Evolutionary conservation across 2,329 filamentous ascomycete genomes (phyloP), one percentile per base, ranked within the genome.

Genomic region (Arthrobotrys conoides): DNA sequence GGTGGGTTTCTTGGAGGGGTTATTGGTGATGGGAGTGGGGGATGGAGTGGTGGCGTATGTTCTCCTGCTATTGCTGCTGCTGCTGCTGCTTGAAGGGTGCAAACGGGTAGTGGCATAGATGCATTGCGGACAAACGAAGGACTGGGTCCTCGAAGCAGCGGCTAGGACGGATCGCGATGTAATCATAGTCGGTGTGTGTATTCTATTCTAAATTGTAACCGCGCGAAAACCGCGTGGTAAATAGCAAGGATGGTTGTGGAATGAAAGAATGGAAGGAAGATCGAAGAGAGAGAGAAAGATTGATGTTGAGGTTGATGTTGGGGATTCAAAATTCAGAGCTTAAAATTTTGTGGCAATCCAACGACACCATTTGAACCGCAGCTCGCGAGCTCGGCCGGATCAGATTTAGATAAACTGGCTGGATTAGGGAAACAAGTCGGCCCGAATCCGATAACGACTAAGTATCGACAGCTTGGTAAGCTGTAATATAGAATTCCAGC

Each of bases 111-210:
- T 63, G 24, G 73, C 73, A 41, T 77, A 77, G 27, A 77, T 46
- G 67, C 73, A 77, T 55, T 71, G 66, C 8, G 73, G 73, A 59
- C 73, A 77, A 61, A 71, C 33, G 46, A 77, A 77, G 61, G 72
- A 61, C 27, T 66, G 65, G 20, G 72, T 27, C 67, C 72, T 66
- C 14, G 66, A 70, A 16, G 67, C 73, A 5, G 67, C 61, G 18
- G 71, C 46, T 16, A 66, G 67, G 30, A 71, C 44, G 0, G 67
- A 71, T 27, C 73, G 65, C 30, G 73, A 77, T 36, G 73, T 41
- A 57, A 77, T 53, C 73, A 77, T 77, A 30, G 27, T 46, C 1
- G 9, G 8, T 12, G 8, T 36, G 20, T 22, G 48, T 14, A 22
- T 48, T 36, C 30, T 51, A 24, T 59, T 22, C 48, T 24, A 16